Conservation (phyloP, 805 yeast species). For the Saturnispora sanitii region DNA sequence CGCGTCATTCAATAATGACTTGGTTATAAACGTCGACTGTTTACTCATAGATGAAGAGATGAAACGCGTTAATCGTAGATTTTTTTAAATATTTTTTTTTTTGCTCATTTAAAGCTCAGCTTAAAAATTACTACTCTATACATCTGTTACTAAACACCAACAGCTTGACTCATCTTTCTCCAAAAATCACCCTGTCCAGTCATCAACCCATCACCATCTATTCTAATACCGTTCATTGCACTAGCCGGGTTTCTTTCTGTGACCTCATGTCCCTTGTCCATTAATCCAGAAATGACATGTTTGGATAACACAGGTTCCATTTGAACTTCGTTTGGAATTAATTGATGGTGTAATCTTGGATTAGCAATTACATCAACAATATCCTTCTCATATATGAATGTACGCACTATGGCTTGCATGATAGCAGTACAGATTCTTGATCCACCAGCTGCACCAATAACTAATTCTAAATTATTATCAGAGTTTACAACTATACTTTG, state of each 20-base stretch:
- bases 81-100: too few relatives aligned
- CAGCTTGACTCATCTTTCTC: constrained; percentile 74
- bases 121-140: not conserved
- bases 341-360: constrained; percentile 86
- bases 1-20: not conserved
- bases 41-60: not conserved
- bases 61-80: too few relatives aligned
- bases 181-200: constrained; percentile 84
- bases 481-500: constrained; percentile 56
- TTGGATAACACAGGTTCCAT: constrained; percentile 46
- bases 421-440: constrained; percentile 76
- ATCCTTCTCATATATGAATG: constrained; percentile 46
- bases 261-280: constrained; percentile 40
- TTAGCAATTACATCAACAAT: constrained; percentile 61
- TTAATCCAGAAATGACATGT: constrained; percentile 30
- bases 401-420: constrained; percentile 67
- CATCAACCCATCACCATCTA: constrained; percentile 31
- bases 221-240: constrained; percentile 47
- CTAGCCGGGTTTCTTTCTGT: constrained; percentile 36
- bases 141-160: constrained; percentile 38
- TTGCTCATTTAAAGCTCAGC: too few relatives aligned
- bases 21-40: not conserved
- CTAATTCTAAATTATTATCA: constrained; percentile 44
- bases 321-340: constrained; percentile 59
- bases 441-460: constrained; percentile 94